Conservation (phyloP, 2,329 filamentous ascomycete genomes). For the Achaetomium macrosporum region DNA sequence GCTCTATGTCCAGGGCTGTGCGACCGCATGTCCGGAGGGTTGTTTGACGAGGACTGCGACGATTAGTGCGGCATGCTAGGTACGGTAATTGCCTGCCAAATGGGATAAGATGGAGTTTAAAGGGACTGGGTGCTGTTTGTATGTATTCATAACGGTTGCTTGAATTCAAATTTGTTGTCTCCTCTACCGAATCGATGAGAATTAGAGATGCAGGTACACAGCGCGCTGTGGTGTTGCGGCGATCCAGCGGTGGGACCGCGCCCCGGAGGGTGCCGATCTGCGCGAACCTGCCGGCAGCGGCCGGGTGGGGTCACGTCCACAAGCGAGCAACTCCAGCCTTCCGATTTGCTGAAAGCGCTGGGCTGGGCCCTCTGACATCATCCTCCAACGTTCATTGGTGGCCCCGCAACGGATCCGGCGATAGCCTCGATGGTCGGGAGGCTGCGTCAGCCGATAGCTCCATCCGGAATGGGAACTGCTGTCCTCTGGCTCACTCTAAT, state of each 20-base stretch:
- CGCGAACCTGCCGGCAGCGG: constrained; percentile 4
- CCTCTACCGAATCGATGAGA: too few relatives aligned
- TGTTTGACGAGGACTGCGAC: constrained; percentile 31
- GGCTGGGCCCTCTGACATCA: constrained; percentile 25
- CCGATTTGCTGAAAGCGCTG: constrained; percentile 7
- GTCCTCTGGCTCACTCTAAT: neutral
- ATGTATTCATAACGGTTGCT: neutral
- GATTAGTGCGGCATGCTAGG: constrained; percentile 21
- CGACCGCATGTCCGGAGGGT: constrained; percentile 30
- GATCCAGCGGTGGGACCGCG: too few relatives aligned
- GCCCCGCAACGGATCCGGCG: constrained; percentile 2
- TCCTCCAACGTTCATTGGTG: constrained; percentile 18
- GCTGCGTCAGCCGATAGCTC: constrained; percentile 12
- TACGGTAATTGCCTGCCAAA: neutral
- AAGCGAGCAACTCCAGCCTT: neutral
- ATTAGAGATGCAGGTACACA: too few relatives aligned
- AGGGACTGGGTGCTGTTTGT: neutral
- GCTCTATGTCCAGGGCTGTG: constrained; percentile 32
- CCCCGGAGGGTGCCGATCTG: constrained; percentile 15
- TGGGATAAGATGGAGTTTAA: neutral
- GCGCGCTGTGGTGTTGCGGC: too few relatives aligned
- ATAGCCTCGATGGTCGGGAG: constrained; percentile 2
- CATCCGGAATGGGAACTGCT: constrained; percentile 6
- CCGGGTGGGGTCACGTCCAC: neutral
- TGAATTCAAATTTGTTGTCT: too few relatives aligned